Evolutionary conservation across 345 rosid species (phyloP), one percentile per base, ranked within the genome.

Genomic region (Eutrema japonicum): DNA sequence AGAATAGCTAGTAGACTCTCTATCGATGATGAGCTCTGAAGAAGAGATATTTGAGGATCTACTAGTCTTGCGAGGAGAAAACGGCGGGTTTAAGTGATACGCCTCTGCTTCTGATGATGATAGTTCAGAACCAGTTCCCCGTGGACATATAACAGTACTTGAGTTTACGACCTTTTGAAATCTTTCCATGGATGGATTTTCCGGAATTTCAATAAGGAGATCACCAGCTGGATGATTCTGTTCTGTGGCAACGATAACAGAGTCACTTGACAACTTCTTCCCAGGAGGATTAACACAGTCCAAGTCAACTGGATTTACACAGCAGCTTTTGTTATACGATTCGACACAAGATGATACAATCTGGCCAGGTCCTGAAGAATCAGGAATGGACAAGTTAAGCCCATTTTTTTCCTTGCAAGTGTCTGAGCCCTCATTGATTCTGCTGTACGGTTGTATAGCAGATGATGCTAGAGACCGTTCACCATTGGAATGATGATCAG

Each of bases 41-140:
- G 78, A 76, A 57, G 71, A 74, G 54, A 74, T 43, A 65, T 41
- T 76, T 41, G 72, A 58, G 13, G 72, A 71, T 33, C 64, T 64
- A 73, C 78, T 63, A 78, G 68, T 74, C 80, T 78, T 69, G 71
- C 63, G 12, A 54, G 78, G 82, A 18, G 42, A 67, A 67, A 26
- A 35, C 32, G 30, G 53, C 45, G 40, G 43, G 62, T 80, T 75
- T 79, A 80, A 75, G 8, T 52, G 78, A 66, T 75, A 70, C 67
- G 78, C 69, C 71, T 70, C 83, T 62, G 77, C 75, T 74, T 83
- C 79, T 16, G 84, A 79, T 13, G 70, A 75, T 56, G 81, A 83
- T 58, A 72, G 51, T 61, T 82, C 86, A 59, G 68, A 47, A 30
- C 84, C 85, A 80, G 77, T 83, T 75, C 79, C 67, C 8, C 42